These are phyloP conservation scores for Metschnikowia santaceciliae DNA, from an alignment of 805 yeast species.

Conservation along the genomic window DNA sequence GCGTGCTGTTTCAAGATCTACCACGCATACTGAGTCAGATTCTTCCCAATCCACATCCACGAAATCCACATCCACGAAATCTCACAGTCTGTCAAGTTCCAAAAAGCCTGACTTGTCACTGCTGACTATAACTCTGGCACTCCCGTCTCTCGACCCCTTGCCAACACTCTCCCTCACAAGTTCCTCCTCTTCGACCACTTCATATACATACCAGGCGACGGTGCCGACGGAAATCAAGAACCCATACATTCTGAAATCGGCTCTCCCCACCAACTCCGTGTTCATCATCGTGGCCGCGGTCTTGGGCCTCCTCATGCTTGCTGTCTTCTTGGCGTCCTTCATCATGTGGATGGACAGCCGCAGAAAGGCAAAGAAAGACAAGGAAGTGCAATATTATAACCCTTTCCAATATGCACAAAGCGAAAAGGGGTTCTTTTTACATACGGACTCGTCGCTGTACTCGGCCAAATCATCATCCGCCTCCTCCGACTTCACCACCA, in stretches of 20 bases:
- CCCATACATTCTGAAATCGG: slow-evolving; percentile 20
- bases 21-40: background rate
- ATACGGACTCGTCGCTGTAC: slow-evolving; percentile 18
- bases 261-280: slow-evolving; percentile 34
- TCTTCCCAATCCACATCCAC: background rate
- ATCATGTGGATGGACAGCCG: slow-evolving; percentile 17
- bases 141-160: slow-evolving; percentile 7
- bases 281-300: slow-evolving; percentile 31
- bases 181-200: slow-evolving; percentile 3
- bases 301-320: slow-evolving; percentile 19
- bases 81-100: background rate
- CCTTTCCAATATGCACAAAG: slow-evolving; percentile 8
- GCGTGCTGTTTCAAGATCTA: background rate
- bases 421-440: background rate
- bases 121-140: background rate
- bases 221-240: slow-evolving; percentile 11
- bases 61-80: background rate
- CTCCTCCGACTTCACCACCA: background rate
- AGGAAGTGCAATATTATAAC: slow-evolving; percentile 27
- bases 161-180: slow-evolving; percentile 21
- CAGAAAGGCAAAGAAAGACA: slow-evolving; percentile 26
- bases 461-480: slow-evolving; percentile 12
- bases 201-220: slow-evolving; percentile 11
- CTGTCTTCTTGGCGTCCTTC: slow-evolving; percentile 19
- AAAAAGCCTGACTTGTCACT: background rate